Evolutionary conservation across 2,329 filamentous ascomycete species (phyloP), one percentile per base, ranked within the genome.

Genomic region (Rutstroemia sp.): DNA sequence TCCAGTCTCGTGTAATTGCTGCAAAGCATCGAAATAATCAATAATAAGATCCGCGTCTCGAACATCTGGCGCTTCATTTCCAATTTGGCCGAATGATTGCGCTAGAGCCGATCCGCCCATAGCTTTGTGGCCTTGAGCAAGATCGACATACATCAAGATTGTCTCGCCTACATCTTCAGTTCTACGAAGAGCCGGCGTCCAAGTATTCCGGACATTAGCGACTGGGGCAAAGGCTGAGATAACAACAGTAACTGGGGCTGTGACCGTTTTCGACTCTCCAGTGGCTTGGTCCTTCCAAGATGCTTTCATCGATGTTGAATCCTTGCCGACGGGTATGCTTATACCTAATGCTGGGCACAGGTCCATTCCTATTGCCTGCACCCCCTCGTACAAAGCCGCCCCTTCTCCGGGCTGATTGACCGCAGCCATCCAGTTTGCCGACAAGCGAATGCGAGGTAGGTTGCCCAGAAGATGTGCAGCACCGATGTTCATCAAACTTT

Each of bases 401-500:
- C 90, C 92, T 72, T 99, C 94, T 48, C 94, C 94, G 21, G 89
- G 86, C 70, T 96, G 91, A 68, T 85, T 91, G 59, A 92, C 89
- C n/a, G 92, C 92, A 3, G 91, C 92, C 94, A 97, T 97, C 92
- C 92, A 99, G 75, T 99, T 97, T 50, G 92, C 92, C 3, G 92
- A 96, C 9, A 97, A 81, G 69, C 92, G 87, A 60, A 97, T 85
- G 45, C 89, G 84, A 58, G 81, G 81, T 51, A 97, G 76, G 42
- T 67, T 64, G 21, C 68, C 66, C 14, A 71, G 60, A 25, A 87
- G 74, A 69, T 88, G 79, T 19, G 86, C 89, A 55, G 94, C 94
- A 39, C 89, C 91, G 57, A 99, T 78, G 71, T 99, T 99, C 81
- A 96, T 85, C 58, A 99, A 77, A 58, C 88, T 90, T 73, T 99